Base-by-base conservation (phyloP, 495 filamentous ascomycete genomes). In the Xylaria longipes region DNA sequence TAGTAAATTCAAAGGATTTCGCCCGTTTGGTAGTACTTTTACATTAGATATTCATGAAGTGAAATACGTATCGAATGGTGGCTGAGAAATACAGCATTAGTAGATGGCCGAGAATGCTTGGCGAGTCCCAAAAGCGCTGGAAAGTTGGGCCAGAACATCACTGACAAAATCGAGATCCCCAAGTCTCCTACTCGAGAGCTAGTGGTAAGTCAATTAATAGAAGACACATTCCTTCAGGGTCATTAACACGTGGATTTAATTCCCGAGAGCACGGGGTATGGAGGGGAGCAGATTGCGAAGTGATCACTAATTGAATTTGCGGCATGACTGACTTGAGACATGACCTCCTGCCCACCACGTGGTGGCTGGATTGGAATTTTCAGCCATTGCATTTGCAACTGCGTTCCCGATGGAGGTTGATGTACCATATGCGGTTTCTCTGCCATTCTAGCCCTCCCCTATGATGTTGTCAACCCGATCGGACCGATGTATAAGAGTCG, bases 311-410 rank as follows among this genome's bases (percentile, higher is more conserved):
- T 25, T 17, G 11, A 5, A 3, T 57, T 31, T 29, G 48, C 2
- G 14, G 37, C 39, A 58, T n/a, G 37, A 39, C 39, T 58, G 43
- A 31, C 56, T 63, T 63, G 57, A 70, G 68, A 61, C 68, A 70
- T 39, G 33, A 27, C 15, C 31, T 43, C 43, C 20, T 25, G 29
- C 27, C 6, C 14, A 45, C 52, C 68, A 70, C 45, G 60, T 64
- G 58, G 45, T 54, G 46, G 17, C 58, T 45, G 58, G 17, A 9
- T 5, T 48, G 43, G 68, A 63, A 62, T 63, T 3, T 62, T 29
- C 41, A 54, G 56, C 68, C 68, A 62, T 29, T 22, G 8, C 54
- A 25, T 20, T 27, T 25, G 37, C 9, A 20, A 22, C 46, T 41
- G 22, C 43, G n/a, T 70, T 63, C 43, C 58, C 22, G 17, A 31